A percentile compares a stretch with the other conserved stretches of the same genome.
phyloP scores from a whole-genome alignment of 768 basidiomycete species.

The Termitomyces sp. region DNA sequence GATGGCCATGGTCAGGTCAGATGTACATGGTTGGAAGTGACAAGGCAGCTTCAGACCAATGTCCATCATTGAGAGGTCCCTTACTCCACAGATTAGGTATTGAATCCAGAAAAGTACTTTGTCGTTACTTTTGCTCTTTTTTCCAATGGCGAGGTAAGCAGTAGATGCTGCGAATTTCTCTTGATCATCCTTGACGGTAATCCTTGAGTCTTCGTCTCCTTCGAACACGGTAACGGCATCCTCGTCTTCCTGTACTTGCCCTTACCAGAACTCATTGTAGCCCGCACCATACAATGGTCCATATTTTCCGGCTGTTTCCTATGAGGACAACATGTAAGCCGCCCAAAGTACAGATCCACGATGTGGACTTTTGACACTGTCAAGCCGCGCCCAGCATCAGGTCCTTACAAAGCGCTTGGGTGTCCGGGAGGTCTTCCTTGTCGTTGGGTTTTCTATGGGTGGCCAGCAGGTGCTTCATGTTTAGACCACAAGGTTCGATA shows the following conservation, averaged over 20 bases:
- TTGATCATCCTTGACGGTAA: background rate
- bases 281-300: slow-evolving; percentile 52
- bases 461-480: slow-evolving; percentile 35
- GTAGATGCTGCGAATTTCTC: background rate
- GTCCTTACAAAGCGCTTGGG: slow-evolving; percentile 44
- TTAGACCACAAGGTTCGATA: background rate
- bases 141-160: slow-evolving; percentile 50
- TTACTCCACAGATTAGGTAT: slow-evolving; percentile 23
- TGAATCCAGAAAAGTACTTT: slow-evolving; percentile 48
- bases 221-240: slow-evolving; percentile 44
- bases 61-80: background rate
- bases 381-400: slow-evolving; percentile 47
- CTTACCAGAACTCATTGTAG: slow-evolving; percentile 20
- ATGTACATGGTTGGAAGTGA: slow-evolving; percentile 41
- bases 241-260: background rate
- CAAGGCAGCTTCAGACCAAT: slow-evolving; percentile 28
- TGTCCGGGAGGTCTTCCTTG: slow-evolving; percentile 37
- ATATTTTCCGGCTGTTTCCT: slow-evolving; percentile 51
- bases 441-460: slow-evolving; percentile 57
- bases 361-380: background rate
- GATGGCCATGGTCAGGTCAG: slow-evolving; percentile 27
- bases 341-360: background rate
- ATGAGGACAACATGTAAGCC: slow-evolving; percentile 52
- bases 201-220: slow-evolving; percentile 48
- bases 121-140: slow-evolving; percentile 54